Conservation (phyloP, 169 alveolate species). For the Eimeria acervulina region DNA sequence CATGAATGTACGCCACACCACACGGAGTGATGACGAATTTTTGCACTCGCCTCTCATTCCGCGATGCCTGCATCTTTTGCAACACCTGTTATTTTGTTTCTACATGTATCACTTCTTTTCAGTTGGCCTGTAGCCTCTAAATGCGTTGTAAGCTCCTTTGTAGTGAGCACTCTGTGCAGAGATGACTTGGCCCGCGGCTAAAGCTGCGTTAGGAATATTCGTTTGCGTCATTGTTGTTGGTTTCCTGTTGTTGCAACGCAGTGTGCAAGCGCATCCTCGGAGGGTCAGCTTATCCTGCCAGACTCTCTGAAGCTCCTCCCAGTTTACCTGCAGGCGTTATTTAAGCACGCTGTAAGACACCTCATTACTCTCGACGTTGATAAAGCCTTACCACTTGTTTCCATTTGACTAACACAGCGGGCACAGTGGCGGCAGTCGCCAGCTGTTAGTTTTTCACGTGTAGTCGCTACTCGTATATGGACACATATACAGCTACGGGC, state of each 20-base stretch:
- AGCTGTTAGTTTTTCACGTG: background rate
- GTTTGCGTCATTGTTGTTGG: background rate
- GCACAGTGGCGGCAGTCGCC: background rate
- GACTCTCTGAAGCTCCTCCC: constrained; percentile 92
- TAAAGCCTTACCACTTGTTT: background rate
- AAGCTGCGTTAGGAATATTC: background rate
- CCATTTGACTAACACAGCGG: background rate
- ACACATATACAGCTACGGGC: background rate
- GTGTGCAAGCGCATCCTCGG: constrained; percentile 90
- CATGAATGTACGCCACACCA: constrained; percentile 22
- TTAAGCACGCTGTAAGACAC: constrained; percentile 87
- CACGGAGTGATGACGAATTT: too few relatives aligned
- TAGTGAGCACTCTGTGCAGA: background rate
- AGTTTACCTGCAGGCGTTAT: constrained; percentile 87
- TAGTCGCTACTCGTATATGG: background rate
- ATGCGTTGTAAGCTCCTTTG: background rate
- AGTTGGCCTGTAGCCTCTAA: background rate
- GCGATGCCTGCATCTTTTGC: background rate
- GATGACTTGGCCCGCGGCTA: background rate
- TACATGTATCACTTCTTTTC: background rate
- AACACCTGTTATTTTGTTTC: background rate
- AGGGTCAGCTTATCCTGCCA: constrained; percentile 93
- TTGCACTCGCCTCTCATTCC: background rate
- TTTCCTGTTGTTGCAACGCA: constrained; percentile 35
- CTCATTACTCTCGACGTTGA: background rate